Conservation (phyloP, 164 flowering plant genomes). For the Akebia trifoliata region DNA sequence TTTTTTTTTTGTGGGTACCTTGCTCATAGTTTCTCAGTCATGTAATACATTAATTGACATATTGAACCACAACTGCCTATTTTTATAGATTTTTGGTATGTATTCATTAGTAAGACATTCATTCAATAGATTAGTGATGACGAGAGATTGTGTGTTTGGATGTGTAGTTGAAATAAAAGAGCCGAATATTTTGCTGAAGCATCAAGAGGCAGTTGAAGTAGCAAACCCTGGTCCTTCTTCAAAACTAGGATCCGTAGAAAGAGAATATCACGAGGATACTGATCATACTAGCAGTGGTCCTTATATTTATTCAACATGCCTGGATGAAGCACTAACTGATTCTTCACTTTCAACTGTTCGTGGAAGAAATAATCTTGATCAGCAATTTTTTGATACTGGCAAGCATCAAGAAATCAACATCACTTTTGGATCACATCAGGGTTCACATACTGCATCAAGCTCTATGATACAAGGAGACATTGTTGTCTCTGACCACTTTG, state of each 20-base stretch:
- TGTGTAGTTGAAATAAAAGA: slow-evolving; percentile 8
- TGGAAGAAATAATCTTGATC: not conserved
- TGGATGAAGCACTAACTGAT: not conserved
- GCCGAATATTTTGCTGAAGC: not conserved
- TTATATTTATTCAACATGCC: not conserved
- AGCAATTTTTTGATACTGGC: not conserved
- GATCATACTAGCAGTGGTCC: not conserved
- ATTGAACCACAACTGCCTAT: not conserved
- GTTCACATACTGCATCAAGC: slow-evolving; percentile 3
- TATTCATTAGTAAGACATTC: not conserved
- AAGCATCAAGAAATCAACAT: not conserved
- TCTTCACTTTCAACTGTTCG: not conserved
- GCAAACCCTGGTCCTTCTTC: not conserved
- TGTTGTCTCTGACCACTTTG: not conserved
- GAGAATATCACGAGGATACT: not conserved
- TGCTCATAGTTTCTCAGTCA: not conserved
- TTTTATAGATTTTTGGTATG: not conserved
- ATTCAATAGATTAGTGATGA: not conserved
- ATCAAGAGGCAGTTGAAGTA: slow-evolving; percentile 7
- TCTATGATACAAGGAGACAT: slow-evolving; percentile 6
- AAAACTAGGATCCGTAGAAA: slow-evolving; percentile 4
- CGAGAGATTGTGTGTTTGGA: not conserved
- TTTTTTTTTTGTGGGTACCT: not conserved
- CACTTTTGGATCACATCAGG: slow-evolving; percentile 4
- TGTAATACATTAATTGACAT: not conserved